A percentile compares a stretch with the other conserved stretches of the same genome.
These are phyloP conservation scores for Capsella rubella DNA, from an alignment of 441 rosid species.

Conservation along the genomic window DNA sequence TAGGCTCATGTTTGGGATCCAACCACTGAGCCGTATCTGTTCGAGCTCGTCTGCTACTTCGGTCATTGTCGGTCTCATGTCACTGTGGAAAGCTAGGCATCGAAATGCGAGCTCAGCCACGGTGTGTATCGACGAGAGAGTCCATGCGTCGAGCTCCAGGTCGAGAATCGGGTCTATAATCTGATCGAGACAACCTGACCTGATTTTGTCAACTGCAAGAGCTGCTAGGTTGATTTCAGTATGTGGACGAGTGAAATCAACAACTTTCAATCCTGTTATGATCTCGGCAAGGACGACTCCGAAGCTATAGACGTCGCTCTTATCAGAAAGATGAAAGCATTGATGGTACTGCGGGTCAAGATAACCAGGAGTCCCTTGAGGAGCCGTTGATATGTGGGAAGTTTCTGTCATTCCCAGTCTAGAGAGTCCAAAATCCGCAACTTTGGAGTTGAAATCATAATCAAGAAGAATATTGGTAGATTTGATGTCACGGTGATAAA, in stretches of 20 bases:
- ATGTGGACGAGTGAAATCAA: constrained; percentile 73
- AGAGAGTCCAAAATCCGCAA: constrained; percentile 95
- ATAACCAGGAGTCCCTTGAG: constrained; percentile 97
- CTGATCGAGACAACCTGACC: constrained; percentile 65
- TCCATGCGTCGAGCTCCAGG: constrained; percentile 62
- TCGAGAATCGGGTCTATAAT: constrained; percentile 77
- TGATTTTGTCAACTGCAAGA: constrained; percentile 73
- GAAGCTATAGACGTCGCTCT: constrained; percentile 90
- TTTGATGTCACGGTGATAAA: constrained; percentile 90
- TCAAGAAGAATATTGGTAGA: constrained; percentile 91
- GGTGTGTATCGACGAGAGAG: constrained; percentile 58
- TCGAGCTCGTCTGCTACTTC: constrained; percentile 88
- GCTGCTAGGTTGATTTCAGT: constrained; percentile 83
- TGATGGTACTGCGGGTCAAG: constrained; percentile 96
- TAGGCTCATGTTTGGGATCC: constrained; percentile 52
- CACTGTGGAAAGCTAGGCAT: constrained; percentile 83
- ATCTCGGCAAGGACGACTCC: constrained; percentile 92
- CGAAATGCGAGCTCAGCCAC: constrained; percentile 87
- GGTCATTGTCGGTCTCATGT: constrained; percentile 84
- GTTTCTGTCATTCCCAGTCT: constrained; percentile 77
- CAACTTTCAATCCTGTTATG: constrained; percentile 76
- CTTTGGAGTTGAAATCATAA: constrained; percentile 72
- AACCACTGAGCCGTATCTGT: constrained; percentile 54
- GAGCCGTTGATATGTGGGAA: constrained; percentile 97
- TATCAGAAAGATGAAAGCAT: constrained; percentile 86